Evolutionary conservation across 208 protist genomes (phyloP).

Genomic region (Leishmania martiniquensis): DNA sequence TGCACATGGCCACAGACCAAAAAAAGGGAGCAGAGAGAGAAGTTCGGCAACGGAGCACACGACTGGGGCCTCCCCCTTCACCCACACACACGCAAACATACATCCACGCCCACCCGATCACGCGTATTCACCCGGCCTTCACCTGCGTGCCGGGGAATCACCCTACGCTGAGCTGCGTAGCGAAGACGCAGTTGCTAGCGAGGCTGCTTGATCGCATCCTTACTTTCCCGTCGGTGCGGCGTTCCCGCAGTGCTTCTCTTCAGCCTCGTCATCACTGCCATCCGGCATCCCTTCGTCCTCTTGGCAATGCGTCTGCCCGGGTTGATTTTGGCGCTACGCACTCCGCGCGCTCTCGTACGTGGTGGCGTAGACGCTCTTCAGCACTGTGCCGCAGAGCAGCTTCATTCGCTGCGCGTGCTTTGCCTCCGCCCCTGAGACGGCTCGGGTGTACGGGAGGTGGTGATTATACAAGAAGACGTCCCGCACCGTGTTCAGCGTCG

Average conservation of each 20-base stretch:
- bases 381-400: constrained; percentile 56
- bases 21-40: constrained; percentile 2
- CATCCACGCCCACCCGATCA: neutral
- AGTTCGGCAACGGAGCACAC: neutral
- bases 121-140: neutral
- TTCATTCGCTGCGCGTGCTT: constrained; percentile 49
- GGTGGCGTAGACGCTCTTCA: constrained; percentile 60
- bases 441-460: constrained; percentile 41
- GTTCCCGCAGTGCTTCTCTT: neutral
- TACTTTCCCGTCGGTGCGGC: neutral
- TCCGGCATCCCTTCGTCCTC: neutral
- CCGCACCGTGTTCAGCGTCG: constrained; percentile 50
- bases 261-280: neutral
- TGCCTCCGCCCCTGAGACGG: constrained; percentile 49
- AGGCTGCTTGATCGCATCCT: neutral
- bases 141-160: neutral
- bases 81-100: neutral
- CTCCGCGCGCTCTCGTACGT: constrained; percentile 23
- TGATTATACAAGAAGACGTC: constrained; percentile 54
- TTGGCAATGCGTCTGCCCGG: neutral
- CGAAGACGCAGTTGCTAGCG: neutral
- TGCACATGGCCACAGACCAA: no score
- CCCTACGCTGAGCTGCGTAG: neutral
- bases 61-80: no score
- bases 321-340: neutral